Evolutionary conservation across 2,329 filamentous ascomycete species (phyloP), one percentile per base, ranked within the genome.

Genomic region (Cordyceps cateniannulata): DNA sequence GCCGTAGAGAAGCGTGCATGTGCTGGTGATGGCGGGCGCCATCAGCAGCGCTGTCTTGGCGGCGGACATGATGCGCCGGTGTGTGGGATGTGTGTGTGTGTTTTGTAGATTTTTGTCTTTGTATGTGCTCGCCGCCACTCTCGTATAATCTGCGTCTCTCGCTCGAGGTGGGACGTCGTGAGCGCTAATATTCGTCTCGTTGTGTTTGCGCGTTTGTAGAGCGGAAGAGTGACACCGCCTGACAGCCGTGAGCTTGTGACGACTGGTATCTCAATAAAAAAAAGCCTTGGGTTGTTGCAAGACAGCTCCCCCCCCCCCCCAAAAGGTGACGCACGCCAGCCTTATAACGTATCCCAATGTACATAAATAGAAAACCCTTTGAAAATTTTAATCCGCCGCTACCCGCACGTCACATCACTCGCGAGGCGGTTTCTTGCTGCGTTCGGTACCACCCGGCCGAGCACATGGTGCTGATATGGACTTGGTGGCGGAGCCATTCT

Each of bases 1-100:
- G 16, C 78, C 75, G 69, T 73, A 79, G 65, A 76, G 72, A 55
- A 81, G 71, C 0, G 77, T 75, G 65, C 74, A 73, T 2, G 78
- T 79, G 3, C 78, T 77, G n/a, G 77, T 77, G 64, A 81, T 64
- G 25, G 81, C 69, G 0, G 79, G 79, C 1, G 77, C 71, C 20
- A 77, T 65, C 50, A 79, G 74, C 38, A 81, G 70, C 48, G 71
- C 66, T 42, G 64, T 35, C 58, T 62, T 20, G 63, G 20, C 9
- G 63, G 35, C 29, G 16, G 40, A 40, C 45, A 53, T 58, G 45
- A 9, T 45, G n/a, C n/a, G n/a, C 2, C 24, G 47, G 16, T 40
- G 14, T 38, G 22, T 42, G n/a, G n/a, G 29, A n/a, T 49, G 40
- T 45, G 24, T 52, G 49, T 44, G 14, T 58, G 6, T 48, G 3